A percentile compares a stretch with the other conserved stretches of the same genome.
These are phyloP conservation scores for Arthromyces matolae DNA, from an alignment of 768 basidiomycete genomes.

Conservation along the genomic window DNA sequence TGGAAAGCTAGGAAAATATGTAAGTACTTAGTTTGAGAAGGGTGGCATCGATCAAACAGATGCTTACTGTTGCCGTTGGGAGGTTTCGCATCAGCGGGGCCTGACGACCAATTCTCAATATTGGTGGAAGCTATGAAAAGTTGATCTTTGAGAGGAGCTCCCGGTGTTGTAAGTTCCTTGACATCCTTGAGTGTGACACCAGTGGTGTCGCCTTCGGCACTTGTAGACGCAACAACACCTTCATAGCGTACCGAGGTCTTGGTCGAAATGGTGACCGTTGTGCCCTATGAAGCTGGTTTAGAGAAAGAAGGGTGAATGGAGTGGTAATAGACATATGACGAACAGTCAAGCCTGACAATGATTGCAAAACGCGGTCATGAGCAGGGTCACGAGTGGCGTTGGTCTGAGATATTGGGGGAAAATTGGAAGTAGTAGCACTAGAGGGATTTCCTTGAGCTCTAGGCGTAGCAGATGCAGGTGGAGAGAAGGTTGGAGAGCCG, in stretches of 20 bases:
- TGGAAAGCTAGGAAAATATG: constrained; percentile 56
- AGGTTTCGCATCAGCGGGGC: constrained; percentile 66
- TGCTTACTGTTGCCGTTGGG: constrained; percentile 71
- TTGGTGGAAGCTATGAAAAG: constrained; percentile 69
- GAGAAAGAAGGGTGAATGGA: constrained; percentile 1
- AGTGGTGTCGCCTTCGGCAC: constrained; percentile 59
- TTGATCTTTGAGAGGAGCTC: constrained; percentile 65
- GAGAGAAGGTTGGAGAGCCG: constrained; percentile 69
- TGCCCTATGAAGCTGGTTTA: constrained; percentile 43
- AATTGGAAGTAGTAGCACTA: constrained; percentile 31
- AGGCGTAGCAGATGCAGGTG: constrained; percentile 42
- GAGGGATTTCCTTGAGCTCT: constrained; percentile 33
- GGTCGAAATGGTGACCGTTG: constrained; percentile 71
- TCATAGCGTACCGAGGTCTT: constrained; percentile 73
- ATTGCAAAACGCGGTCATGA: constrained; percentile 60
- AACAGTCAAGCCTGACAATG: constrained; percentile 69
- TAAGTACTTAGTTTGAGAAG: constrained; percentile 4
- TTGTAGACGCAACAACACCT: constrained; percentile 62
- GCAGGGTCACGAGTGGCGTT: constrained; percentile 49
- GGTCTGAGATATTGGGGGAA: constrained; percentile 44
- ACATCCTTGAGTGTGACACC: constrained; percentile 78
- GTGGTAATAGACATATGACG: constrained; percentile 24
- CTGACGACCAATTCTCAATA: constrained; percentile 71
- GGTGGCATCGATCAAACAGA: constrained; percentile 6
- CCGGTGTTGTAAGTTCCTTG: constrained; percentile 65